Conservation (phyloP, 345 rosid genomes). For the Pugionium dolabratum region DNA sequence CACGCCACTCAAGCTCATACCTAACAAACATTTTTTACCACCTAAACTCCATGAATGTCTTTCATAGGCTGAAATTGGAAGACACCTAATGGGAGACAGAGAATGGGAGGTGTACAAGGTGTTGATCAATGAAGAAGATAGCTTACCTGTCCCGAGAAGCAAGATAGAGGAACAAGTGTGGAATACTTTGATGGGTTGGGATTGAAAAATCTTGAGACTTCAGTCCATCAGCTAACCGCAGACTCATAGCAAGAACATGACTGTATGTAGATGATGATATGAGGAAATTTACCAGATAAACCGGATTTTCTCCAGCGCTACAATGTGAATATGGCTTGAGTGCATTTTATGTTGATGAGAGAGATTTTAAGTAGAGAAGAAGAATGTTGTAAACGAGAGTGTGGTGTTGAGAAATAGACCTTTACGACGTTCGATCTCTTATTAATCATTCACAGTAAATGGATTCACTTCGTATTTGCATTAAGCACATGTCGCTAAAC, state of each 20-base stretch:
- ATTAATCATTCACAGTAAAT: too few species aligned
- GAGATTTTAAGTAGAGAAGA: conserved; percentile 10
- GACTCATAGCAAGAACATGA: conserved; percentile 17
- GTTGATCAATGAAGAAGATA: conserved; percentile 75
- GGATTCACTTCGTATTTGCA: too few species aligned
- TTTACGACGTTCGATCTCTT: too few species aligned
- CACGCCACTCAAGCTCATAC: conserved; percentile 2
- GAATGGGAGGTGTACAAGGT: conserved; percentile 96
- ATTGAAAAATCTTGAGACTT: conserved; percentile 32
- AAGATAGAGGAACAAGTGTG: conserved; percentile 79
- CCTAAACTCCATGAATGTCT: conserved; percentile 5
- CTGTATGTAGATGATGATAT: conserved; percentile 19
- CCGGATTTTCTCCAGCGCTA: background rate
- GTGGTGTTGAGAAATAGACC: background rate
- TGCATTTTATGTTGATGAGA: conserved; percentile 5
- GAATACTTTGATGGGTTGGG: conserved; percentile 94
- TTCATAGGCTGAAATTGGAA: conserved; percentile 77
- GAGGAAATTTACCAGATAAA: background rate
- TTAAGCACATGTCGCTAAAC: too few species aligned
- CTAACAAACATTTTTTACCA: background rate
- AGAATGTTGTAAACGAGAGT: conserved; percentile 22
- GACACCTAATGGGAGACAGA: conserved; percentile 68
- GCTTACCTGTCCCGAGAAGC: conserved; percentile 45
- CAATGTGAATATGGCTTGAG: conserved; percentile 23
- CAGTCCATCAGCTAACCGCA: conserved; percentile 28